Percentiles rank a stretch among this genome's conserved stretches.
These are phyloP conservation scores for Phytophthora europaea DNA, from an alignment of 352 stramenopile genomes.

Conservation along the genomic window DNA sequence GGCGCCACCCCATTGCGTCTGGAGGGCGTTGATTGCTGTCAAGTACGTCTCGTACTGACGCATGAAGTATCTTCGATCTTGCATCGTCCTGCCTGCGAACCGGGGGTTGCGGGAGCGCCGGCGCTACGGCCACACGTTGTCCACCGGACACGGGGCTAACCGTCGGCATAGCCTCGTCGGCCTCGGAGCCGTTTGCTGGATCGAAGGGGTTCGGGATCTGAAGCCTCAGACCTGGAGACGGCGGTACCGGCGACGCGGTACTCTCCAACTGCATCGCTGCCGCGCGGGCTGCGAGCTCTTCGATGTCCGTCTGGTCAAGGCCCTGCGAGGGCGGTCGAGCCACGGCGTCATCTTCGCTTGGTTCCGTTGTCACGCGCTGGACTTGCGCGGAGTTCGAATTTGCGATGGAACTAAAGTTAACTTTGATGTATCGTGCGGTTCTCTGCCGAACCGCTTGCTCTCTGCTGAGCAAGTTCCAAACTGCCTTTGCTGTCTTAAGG, in stretches of 20 bases:
- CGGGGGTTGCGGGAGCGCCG: neutral
- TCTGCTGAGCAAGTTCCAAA: neutral
- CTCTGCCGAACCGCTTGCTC: neutral
- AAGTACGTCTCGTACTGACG: constrained; percentile 6
- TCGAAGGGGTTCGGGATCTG: too few relatives aligned
- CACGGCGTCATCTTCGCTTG: too few relatives aligned
- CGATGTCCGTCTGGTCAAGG: too few relatives aligned
- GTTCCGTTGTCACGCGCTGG: too few relatives aligned
- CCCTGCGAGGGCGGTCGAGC: too few relatives aligned
- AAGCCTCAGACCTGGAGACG: too few relatives aligned
- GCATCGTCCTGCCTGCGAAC: neutral
- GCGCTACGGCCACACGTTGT: neutral
- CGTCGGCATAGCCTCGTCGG: neutral
- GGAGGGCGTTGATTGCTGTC: neutral
- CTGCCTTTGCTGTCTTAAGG: neutral
- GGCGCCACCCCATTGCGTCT: neutral
- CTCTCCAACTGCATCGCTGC: too few relatives aligned
- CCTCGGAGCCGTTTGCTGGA: too few relatives aligned
- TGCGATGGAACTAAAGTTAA: too few relatives aligned
- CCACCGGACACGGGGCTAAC: neutral
- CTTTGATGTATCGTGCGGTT: neutral
- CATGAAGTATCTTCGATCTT: constrained; percentile 7
- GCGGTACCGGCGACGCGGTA: too few relatives aligned
- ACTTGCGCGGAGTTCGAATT: too few relatives aligned
- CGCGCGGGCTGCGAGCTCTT: too few relatives aligned